Evolutionary conservation across 1,284 basidiomycete species (phyloP), one percentile per base, ranked within the genome.

Genomic region (Apiotrichum gamsii): DNA sequence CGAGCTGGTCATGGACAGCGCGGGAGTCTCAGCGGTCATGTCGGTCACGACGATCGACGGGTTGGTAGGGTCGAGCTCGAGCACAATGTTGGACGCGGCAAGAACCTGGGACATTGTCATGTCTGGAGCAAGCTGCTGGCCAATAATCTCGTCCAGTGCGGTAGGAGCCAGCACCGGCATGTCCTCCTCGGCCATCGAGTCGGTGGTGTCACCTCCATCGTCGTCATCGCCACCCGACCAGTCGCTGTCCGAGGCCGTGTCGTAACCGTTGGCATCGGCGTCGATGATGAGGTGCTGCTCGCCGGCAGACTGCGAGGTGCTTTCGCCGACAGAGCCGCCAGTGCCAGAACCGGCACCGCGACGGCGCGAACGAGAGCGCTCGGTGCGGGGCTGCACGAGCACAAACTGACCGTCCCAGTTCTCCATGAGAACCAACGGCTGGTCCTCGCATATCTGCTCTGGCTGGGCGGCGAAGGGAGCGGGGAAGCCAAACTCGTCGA

Each of bases 151-250:
- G 43, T 67, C 62, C 43, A 70, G 39, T 6, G 66, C 66, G 8
- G 68, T 62, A 44, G 61, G 63, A 48, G 69, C 64, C 25, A 70
- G 55, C 49, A 69, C 58, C 1, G 69, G 69, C 69, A 70, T 70
- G 47, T 70, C 69, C 42, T 70, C 69, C 52, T 70, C 69, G 14
- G 61, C 67, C 69, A 70, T 70, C 19, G 61, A 64, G 45, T 70
- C 69, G 18, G 69, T 70, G 9, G 69, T 70, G 51, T 70, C 67
- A 10, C 69, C 69, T 4, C 60, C 60, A 36, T 61, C 57, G 29
- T 65, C 61, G 33, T 69, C 65, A 34, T 47, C 49, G 43, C 56
- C 40, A 10, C 59, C 66, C 13, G 57, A 59, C 66, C 66, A 69
- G 47, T 59, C 62, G 8, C 52, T 56, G 18, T 46, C 50, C 11